Percentiles rank a stretch among this genome's conserved stretches.
Conservation (phyloP, 2,329 filamentous ascomycete genomes). For the Penicillium oxalicum region DNA sequence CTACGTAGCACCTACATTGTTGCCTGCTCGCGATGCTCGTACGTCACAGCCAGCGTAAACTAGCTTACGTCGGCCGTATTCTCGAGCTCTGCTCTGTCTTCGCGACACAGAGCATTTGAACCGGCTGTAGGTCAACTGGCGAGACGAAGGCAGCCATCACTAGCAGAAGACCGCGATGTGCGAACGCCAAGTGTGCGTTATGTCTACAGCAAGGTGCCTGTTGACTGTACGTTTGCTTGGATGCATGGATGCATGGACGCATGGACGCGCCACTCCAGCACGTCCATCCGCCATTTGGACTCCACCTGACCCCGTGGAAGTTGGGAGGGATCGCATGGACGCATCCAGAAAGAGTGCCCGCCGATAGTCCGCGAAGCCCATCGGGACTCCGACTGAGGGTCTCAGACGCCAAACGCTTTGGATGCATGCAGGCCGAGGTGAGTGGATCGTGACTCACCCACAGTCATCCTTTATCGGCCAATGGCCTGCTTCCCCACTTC, state of each 20-base stretch:
- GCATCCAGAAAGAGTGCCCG: slow-evolving; percentile 2
- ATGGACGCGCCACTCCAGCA: neutral
- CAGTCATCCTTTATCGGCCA: slow-evolving; percentile 1
- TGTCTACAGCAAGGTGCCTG: too few species aligned
- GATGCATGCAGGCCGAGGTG: neutral
- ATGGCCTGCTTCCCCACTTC: neutral
- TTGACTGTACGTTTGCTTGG: too few species aligned
- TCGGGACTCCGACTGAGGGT: neutral
- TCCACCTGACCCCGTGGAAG: neutral
- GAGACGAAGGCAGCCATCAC: too few species aligned
- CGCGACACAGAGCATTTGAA: too few species aligned
- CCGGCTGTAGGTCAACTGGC: too few species aligned
- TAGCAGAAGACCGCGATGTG: too few species aligned
- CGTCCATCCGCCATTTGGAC: neutral
- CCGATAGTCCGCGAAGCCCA: neutral
- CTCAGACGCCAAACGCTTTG: neutral
- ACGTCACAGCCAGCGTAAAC: too few species aligned
- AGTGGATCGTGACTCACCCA: slow-evolving; percentile 8
- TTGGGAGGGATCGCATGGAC: neutral
- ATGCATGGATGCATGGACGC: neutral
- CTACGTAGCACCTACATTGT: too few species aligned
- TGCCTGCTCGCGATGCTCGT: too few species aligned
- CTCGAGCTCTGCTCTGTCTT: too few species aligned
- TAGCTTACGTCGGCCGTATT: too few species aligned
- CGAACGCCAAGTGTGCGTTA: too few species aligned